A percentile compares a stretch with the other conserved stretches of the same genome.
Conservation (phyloP, 306 rosid species). For the Malus domestica region ASM211411v1 NC_041801.1:16155501-16156000, state of each 20-base stretch:
- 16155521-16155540: conserved; percentile 99
- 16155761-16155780: conserved; percentile 56
- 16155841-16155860: background rate
- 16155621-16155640: background rate
- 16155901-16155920: background rate
- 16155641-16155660: background rate
- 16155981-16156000: background rate
- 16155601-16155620: conserved; percentile 1
- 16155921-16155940: background rate
- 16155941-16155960: background rate
- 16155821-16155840: conserved; percentile 24
- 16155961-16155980: background rate
- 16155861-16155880: background rate
- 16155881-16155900: background rate
- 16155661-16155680: conserved; percentile 8
- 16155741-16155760: conserved; percentile 73
- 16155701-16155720: conserved; percentile 71
- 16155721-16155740: conserved; percentile 99
- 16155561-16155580: conserved; percentile 66
- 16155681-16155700: conserved; percentile 43
- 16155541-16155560: conserved; percentile 88
- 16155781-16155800: conserved; percentile 88
- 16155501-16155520: conserved; percentile 78
- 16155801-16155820: conserved; percentile 93
- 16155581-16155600: conserved; percentile 8